Evolutionary conservation across 768 basidiomycete genomes (phyloP).

Genomic region (Hypholoma fasciculare): DNA sequence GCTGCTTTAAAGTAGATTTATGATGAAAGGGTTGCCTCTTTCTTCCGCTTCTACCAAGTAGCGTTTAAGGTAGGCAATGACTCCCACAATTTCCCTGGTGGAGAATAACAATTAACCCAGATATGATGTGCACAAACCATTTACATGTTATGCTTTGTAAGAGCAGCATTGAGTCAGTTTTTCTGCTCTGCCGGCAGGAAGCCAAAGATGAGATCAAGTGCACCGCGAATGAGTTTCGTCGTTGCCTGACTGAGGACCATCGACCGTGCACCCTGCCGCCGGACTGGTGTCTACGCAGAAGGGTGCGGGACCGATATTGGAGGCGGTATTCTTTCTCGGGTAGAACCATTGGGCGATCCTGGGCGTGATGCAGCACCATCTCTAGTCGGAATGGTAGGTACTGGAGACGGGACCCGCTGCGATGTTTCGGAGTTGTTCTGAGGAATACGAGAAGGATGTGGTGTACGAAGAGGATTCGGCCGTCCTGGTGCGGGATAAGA

Average conservation of each 20-base stretch:
- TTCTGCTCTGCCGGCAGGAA: slow-evolving; percentile 85
- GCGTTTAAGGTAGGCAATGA: slow-evolving; percentile 64
- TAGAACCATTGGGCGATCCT: slow-evolving; percentile 21
- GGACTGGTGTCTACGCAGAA: slow-evolving; percentile 39
- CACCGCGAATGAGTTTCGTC: slow-evolving; percentile 77
- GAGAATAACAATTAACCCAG: not conserved
- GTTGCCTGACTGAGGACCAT: slow-evolving; percentile 69
- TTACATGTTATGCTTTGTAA: slow-evolving; percentile 78
- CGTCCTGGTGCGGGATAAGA: slow-evolving; percentile 16
- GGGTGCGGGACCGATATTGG: slow-evolving; percentile 34
- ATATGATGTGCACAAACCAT: slow-evolving; percentile 4
- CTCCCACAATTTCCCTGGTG: slow-evolving; percentile 3
- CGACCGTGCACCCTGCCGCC: slow-evolving; percentile 82
- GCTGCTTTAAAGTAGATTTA: slow-evolving; percentile 77
- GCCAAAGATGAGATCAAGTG: slow-evolving; percentile 95
- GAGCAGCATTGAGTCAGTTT: slow-evolving; percentile 78
- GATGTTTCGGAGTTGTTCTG: slow-evolving; percentile 12
- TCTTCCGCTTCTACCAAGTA: slow-evolving; percentile 79
- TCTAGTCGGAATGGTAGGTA: slow-evolving; percentile 11
- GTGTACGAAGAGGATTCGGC: slow-evolving; percentile 6
- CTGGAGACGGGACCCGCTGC: slow-evolving; percentile 15
- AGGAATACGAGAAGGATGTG: slow-evolving; percentile 12
- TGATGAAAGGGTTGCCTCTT: slow-evolving; percentile 72
- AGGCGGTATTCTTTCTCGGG: slow-evolving; percentile 28
- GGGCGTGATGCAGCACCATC: slow-evolving; percentile 16